phyloP scores from a whole-genome alignment of 2,329 filamentous ascomycete genomes.

The Trichoderma hamatum region DNA sequence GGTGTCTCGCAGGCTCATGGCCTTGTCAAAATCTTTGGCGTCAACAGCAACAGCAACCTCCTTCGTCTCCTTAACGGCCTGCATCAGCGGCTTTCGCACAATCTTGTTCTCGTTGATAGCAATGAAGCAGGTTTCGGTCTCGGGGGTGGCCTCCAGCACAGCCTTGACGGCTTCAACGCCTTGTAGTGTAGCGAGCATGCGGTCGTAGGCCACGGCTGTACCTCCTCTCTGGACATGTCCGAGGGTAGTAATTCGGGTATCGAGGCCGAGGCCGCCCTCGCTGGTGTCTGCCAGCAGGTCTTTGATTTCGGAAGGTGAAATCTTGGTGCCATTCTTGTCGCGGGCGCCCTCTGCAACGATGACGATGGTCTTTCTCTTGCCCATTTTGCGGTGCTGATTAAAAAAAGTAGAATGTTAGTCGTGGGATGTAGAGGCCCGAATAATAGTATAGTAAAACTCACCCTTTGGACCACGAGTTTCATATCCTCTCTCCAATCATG shows the following conservation, averaged over 20 bases:
- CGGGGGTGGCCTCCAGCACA: constrained; percentile 84
- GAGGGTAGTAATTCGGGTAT: constrained; percentile 92
- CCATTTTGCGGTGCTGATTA: constrained; percentile 75
- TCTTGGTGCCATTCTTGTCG: constrained; percentile 81
- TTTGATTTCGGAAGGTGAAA: constrained; percentile 80
- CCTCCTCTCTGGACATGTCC: constrained; percentile 98
- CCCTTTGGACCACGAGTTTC: constrained; percentile 74
- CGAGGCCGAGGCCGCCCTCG: constrained; percentile 68
- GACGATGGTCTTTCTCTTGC: constrained; percentile 97
- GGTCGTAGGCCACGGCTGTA: constrained; percentile 88
- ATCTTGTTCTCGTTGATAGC: constrained; percentile 99
- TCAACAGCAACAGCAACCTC: constrained; percentile 81
- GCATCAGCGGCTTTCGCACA: constrained; percentile 81
- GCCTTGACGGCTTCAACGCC: constrained; percentile 93
- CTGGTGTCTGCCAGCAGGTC: constrained; percentile 79
- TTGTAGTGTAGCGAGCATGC: constrained; percentile 89
- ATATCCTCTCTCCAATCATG: constrained; percentile 90
- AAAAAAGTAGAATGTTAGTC: constrained; percentile 11
- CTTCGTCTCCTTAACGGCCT: constrained; percentile 86
- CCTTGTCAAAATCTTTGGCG: constrained; percentile 80
- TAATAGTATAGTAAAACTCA: constrained; percentile 41
- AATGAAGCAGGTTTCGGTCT: constrained; percentile 91
- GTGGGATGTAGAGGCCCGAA: neutral
- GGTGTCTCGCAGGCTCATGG: constrained; percentile 85
- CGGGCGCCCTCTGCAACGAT: constrained; percentile 96